Conservation (phyloP, 2,329 filamentous ascomycete genomes). For the Penicillium polonicum region DNA sequence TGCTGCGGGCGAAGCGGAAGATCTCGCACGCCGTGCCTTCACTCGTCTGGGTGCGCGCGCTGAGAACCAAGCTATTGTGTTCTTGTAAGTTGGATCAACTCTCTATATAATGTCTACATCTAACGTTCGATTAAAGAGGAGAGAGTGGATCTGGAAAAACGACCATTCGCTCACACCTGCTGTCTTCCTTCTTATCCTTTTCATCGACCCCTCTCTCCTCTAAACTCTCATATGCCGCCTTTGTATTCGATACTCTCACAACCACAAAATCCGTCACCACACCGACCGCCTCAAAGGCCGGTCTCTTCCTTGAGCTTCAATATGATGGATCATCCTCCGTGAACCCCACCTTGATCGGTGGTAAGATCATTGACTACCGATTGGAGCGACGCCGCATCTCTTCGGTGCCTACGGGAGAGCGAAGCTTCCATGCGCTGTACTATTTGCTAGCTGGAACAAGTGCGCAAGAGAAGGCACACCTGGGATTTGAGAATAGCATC, state of each 20-base stretch:
- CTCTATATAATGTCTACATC: conserved; percentile 2
- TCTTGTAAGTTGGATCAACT: conserved; percentile 67
- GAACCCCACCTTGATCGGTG: conserved; percentile 85
- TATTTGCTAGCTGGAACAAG: conserved; percentile 93
- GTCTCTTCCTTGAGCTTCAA: conserved; percentile 92
- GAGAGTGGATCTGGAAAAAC: conserved; percentile 97
- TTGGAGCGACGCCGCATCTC: conserved; percentile 89
- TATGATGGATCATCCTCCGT: conserved; percentile 87
- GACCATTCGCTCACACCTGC: conserved; percentile 82
- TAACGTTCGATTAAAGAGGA: conserved; percentile 60
- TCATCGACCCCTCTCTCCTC: conserved; percentile 89
- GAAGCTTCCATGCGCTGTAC: conserved; percentile 94
- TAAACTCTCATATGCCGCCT: conserved; percentile 89
- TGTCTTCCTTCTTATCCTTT: conserved; percentile 81
- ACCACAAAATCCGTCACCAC: conserved; percentile 97
- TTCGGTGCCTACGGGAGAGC: conserved; percentile 88
- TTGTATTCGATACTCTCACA: conserved; percentile 92
- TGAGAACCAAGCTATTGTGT: conserved; percentile 90
- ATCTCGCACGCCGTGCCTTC: conserved; percentile 83
- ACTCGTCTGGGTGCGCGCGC: conserved; percentile 80
- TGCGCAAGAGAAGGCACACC: conserved; percentile 80
- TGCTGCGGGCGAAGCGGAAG: conserved; percentile 87
- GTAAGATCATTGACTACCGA: conserved; percentile 90
- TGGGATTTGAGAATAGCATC: conserved; percentile 60
- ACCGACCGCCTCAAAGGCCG: conserved; percentile 91